These are phyloP conservation scores for Fallopia convolvulus DNA, from an alignment of 148 eudicot species.

Conservation along the genomic window DNA sequence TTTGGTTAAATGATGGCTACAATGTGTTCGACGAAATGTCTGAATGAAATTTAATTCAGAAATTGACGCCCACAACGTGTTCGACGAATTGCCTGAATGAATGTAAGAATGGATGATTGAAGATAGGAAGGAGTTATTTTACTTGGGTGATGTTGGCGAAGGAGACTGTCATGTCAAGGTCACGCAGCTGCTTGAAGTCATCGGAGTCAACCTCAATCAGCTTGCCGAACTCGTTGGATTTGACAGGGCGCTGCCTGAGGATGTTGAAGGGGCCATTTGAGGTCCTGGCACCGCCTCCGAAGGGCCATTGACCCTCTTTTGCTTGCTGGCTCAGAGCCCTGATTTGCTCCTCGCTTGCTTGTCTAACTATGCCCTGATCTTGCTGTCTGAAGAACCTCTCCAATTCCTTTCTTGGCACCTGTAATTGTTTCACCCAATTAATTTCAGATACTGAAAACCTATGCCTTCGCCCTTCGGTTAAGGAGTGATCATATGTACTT, in stretches of 20 bases:
- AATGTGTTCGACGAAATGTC: neutral
- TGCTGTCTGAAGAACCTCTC: constrained; percentile 42
- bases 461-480: too few species aligned
- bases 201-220: constrained; percentile 32
- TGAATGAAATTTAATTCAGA: neutral
- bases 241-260: constrained; percentile 33
- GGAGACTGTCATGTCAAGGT: constrained; percentile 37
- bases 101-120: too few species aligned
- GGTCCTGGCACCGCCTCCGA: constrained; percentile 28
- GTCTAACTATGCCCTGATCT: constrained; percentile 35
- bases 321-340: constrained; percentile 41
- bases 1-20: neutral
- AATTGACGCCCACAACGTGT: neutral
- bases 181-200: constrained; percentile 33
- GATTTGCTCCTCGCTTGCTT: constrained; percentile 68
- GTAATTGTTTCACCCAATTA: neutral
- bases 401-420: constrained; percentile 35
- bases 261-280: constrained; percentile 35
- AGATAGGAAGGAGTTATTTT: neutral
- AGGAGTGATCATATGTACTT: neutral
- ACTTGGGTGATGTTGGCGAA: constrained; percentile 69
- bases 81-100: constrained; percentile 2
- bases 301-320: constrained; percentile 47
- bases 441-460: neutral
- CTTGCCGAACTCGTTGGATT: constrained; percentile 48